Evolutionary conservation across 2,329 filamentous ascomycete genomes (phyloP).

Genomic region (Calonectria multiphialidica): DNA sequence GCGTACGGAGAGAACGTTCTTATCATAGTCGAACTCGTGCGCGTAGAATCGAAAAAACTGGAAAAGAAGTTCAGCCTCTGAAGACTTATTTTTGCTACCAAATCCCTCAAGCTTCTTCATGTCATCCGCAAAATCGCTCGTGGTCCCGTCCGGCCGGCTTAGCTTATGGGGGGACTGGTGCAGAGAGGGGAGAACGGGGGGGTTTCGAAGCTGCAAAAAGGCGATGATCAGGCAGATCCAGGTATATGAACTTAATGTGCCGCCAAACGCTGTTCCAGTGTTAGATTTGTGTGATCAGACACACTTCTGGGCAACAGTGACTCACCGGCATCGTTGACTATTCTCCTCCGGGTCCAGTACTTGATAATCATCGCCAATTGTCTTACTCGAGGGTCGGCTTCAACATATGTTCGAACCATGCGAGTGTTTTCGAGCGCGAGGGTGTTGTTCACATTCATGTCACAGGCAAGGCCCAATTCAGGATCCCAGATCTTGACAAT

Average conservation of each 20-base stretch:
- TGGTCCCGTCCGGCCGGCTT: slow-evolving; percentile 71
- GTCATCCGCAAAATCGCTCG: slow-evolving; percentile 89
- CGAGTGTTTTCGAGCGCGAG: slow-evolving; percentile 94
- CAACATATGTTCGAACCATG: slow-evolving; percentile 97
- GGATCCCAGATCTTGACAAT: slow-evolving; percentile 99
- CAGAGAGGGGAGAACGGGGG: slow-evolving; percentile 86
- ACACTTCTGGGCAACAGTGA: slow-evolving; percentile 18
- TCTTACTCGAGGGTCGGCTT: slow-evolving; percentile 90
- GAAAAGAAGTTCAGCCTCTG: slow-evolving; percentile 88
- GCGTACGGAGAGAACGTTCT: slow-evolving; percentile 85
- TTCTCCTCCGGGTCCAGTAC: slow-evolving; percentile 92
- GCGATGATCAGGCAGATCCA: slow-evolving; percentile 99
- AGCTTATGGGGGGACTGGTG: slow-evolving; percentile 72
- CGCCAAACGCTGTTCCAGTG: slow-evolving; percentile 78
- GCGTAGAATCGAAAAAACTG: slow-evolving; percentile 96
- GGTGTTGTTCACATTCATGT: slow-evolving; percentile 99
- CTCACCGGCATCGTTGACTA: slow-evolving; percentile 96
- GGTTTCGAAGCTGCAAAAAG: slow-evolving; percentile 89
- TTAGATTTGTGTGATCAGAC: slow-evolving; percentile 30
- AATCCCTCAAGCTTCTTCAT: slow-evolving; percentile 79
- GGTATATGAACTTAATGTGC: slow-evolving; percentile 96
- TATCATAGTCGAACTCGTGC: slow-evolving; percentile 92
- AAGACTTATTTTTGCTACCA: slow-evolving; percentile 84
- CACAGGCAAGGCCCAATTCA: slow-evolving; percentile 87
- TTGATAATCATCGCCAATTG: slow-evolving; percentile 97